Evolutionary conservation across 495 filamentous ascomycete species (phyloP).

Genomic region (Penicillium taxi): DNA sequence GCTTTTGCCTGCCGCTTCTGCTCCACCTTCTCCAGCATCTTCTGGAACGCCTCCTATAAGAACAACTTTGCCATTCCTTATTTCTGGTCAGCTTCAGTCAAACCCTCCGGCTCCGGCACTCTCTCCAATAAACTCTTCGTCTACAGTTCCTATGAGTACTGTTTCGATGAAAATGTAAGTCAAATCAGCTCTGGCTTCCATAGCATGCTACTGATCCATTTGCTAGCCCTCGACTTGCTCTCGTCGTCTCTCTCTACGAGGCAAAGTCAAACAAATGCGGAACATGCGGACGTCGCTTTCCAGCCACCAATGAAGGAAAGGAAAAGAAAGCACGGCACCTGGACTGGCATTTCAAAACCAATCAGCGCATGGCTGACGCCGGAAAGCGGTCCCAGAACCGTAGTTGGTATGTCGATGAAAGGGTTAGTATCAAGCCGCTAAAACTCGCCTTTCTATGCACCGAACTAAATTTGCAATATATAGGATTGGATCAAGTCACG

Average conservation of each 20-base stretch:
- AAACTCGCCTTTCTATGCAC: too few species aligned
- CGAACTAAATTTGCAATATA: constrained; percentile 6
- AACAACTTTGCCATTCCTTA: constrained; percentile 31
- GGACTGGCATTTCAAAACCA: constrained; percentile 96
- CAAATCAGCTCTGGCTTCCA: constrained; percentile 8
- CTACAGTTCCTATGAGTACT: constrained; percentile 60
- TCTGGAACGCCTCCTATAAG: constrained; percentile 17
- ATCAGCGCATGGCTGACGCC: constrained; percentile 77
- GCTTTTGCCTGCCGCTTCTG: constrained; percentile 35
- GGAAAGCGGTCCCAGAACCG: constrained; percentile 76
- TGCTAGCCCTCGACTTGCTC: constrained; percentile 67
- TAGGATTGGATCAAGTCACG: constrained; percentile 84
- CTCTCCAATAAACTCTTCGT: constrained; percentile 27
- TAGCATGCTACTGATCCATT: constrained; percentile 26
- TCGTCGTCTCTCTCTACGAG: constrained; percentile 68
- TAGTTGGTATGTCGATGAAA: constrained; percentile 88
- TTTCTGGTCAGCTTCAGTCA: constrained; percentile 33
- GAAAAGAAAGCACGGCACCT: constrained; percentile 85
- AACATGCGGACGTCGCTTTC: constrained; percentile 85
- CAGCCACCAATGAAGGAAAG: constrained; percentile 64
- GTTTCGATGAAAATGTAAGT: constrained; percentile 74
- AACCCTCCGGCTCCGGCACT: constrained; percentile 27
- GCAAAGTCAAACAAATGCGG: constrained; percentile 74
- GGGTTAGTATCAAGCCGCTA: constrained; percentile 64
- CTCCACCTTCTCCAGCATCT: constrained; percentile 20